Conservation (phyloP, 352 stramenopile species). For the Pythium phragmitis region DNA sequence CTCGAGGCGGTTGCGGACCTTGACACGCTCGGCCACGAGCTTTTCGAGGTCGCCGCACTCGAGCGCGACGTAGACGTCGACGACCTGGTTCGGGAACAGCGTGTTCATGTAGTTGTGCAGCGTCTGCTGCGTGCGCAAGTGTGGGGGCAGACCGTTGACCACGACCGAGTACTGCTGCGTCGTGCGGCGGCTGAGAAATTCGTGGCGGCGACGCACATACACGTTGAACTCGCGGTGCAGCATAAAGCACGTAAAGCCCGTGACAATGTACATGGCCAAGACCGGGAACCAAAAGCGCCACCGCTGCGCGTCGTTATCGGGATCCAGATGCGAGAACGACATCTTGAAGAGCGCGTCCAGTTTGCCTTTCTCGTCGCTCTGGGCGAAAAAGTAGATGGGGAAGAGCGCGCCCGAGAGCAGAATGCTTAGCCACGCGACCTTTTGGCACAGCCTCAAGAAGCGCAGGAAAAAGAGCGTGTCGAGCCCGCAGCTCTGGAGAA, state of each 20-base stretch:
- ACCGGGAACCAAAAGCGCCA: slow-evolving; percentile 75
- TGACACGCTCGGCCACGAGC: slow-evolving; percentile 62
- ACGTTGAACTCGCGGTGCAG: slow-evolving; percentile 69
- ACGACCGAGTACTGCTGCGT: slow-evolving; percentile 80
- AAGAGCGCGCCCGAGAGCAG: slow-evolving; percentile 66
- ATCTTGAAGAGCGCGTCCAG: slow-evolving; percentile 53
- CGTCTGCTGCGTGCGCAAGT: slow-evolving; percentile 73
- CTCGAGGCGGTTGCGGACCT: slow-evolving; percentile 71
- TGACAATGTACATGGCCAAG: slow-evolving; percentile 65
- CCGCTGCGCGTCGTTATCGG: slow-evolving; percentile 33
- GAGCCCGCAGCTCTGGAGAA: slow-evolving; percentile 70
- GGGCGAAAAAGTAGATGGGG: slow-evolving; percentile 74
- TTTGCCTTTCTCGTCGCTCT: slow-evolving; percentile 23
- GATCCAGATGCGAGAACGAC: slow-evolving; percentile 62
- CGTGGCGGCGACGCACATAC: slow-evolving; percentile 71
- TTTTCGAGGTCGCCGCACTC: slow-evolving; percentile 78
- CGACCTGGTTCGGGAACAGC: slow-evolving; percentile 67
- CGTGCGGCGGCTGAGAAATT: slow-evolving; percentile 65
- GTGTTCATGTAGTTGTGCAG: slow-evolving; percentile 75
- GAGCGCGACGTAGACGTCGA: slow-evolving; percentile 71
- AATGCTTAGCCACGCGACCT: slow-evolving; percentile 58
- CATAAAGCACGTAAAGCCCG: slow-evolving; percentile 54
- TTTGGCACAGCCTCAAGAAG: slow-evolving; percentile 70
- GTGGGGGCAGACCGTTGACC: slow-evolving; percentile 67
- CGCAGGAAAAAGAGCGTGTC: slow-evolving; percentile 83